Evolutionary conservation across 371 early-diverging fungal genomes (phyloP).

Genomic region (Rhizopus microsporus): DNA sequence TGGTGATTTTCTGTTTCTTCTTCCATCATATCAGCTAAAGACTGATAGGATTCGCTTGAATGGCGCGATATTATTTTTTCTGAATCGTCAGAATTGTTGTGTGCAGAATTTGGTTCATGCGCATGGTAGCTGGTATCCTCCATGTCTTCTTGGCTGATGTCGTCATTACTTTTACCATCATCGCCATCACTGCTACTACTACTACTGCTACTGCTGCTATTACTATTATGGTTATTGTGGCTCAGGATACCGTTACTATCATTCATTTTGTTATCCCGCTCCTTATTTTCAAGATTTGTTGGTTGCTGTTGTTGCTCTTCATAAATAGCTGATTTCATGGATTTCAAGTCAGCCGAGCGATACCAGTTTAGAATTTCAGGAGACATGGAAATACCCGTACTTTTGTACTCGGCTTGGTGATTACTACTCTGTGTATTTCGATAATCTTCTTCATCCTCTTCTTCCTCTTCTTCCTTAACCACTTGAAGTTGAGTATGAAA

Average conservation of each 20-base stretch:
- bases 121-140: too few species aligned
- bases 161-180: slow-evolving; percentile 2
- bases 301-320: slow-evolving; percentile 1
- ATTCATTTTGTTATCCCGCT: too few species aligned
- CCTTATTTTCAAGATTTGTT: background rate
- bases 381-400: slow-evolving; percentile 29
- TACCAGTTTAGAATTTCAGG: slow-evolving; percentile 42
- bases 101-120: too few species aligned
- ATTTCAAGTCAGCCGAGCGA: slow-evolving; percentile 27
- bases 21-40: slow-evolving; percentile 38
- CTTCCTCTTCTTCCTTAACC: slow-evolving; percentile 29
- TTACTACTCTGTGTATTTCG: background rate
- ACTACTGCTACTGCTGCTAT: slow-evolving; percentile 4
- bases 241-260: too few species aligned
- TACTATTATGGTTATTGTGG: background rate
- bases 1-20: background rate
- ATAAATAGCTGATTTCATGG: background rate
- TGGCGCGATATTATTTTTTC: slow-evolving; percentile 10
- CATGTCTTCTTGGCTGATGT: background rate
- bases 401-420: slow-evolving; percentile 7
- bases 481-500: slow-evolving; percentile 23
- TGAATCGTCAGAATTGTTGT: slow-evolving; percentile 2
- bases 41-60: slow-evolving; percentile 32
- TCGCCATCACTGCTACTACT: slow-evolving; percentile 7
- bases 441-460: slow-evolving; percentile 8